These are phyloP conservation scores for Citrus sinensis DNA, from an alignment of 345 rosid genomes.

Conservation along the genomic window DVS_A1.0 CM039163.1:42825501-42826000, in stretches of 20 bases:
- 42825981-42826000: slow-evolving; percentile 88
- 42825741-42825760: not conserved
- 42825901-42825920: slow-evolving; percentile 94
- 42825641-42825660: slow-evolving; percentile 14
- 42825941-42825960: slow-evolving; percentile 87
- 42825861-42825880: not conserved
- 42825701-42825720: not conserved
- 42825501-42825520: slow-evolving; percentile 73
- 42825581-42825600: slow-evolving; percentile 91
- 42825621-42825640: slow-evolving; percentile 92
- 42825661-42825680: not conserved
- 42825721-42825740: not conserved
- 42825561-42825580: slow-evolving; percentile 98
- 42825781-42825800: not conserved
- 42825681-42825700: not conserved
- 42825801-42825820: not conserved
- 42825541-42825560: slow-evolving; percentile 94
- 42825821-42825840: not conserved
- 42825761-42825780: not conserved
- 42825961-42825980: slow-evolving; percentile 86
- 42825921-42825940: slow-evolving; percentile 96
- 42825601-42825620: slow-evolving; percentile 96
- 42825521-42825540: slow-evolving; percentile 98
- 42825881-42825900: not conserved
- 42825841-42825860: not conserved